Conservation (phyloP, 331 rosid species). For the Quercus phellos region DNA sequence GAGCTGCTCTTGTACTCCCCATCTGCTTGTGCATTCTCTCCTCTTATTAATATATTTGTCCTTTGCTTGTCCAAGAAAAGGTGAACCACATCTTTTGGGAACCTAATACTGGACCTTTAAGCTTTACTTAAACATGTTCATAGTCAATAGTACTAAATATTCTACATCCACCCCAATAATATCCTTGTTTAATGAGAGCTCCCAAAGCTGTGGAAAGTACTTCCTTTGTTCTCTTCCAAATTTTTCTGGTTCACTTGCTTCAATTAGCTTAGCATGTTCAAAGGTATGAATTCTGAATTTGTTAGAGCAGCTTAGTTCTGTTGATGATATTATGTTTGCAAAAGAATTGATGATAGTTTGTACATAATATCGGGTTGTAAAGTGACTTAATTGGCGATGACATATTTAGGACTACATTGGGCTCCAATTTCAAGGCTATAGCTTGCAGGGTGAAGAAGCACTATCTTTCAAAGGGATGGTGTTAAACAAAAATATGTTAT, state of each 20-base stretch:
- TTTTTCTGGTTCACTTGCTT: background rate
- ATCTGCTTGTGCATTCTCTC: background rate
- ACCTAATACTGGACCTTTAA: background rate
- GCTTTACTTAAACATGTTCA: background rate
- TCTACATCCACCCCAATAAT: background rate
- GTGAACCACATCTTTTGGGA: background rate
- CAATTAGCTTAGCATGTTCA: background rate
- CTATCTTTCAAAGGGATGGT: too few relatives aligned
- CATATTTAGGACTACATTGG: too few relatives aligned
- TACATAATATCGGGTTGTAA: background rate
- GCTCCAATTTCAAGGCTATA: too few relatives aligned
- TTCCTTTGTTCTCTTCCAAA: background rate
- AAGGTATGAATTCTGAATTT: background rate
- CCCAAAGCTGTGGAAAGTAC: background rate
- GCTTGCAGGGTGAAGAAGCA: too few relatives aligned
- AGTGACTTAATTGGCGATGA: too few relatives aligned
- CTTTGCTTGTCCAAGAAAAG: background rate
- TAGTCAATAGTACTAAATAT: background rate
- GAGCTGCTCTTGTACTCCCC: background rate
- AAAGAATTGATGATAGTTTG: slow-evolving; percentile 2
- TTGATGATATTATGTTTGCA: slow-evolving; percentile 5
- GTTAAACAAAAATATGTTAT: too few relatives aligned
- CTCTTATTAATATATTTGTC: background rate
- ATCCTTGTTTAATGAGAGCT: background rate
- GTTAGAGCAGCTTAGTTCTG: background rate